Percentiles rank a stretch among this genome's conserved stretches.
These are phyloP conservation scores for Puya raimondii DNA, from an alignment of 176 grass and related monocot species.

Conservation along the genomic window DNA sequence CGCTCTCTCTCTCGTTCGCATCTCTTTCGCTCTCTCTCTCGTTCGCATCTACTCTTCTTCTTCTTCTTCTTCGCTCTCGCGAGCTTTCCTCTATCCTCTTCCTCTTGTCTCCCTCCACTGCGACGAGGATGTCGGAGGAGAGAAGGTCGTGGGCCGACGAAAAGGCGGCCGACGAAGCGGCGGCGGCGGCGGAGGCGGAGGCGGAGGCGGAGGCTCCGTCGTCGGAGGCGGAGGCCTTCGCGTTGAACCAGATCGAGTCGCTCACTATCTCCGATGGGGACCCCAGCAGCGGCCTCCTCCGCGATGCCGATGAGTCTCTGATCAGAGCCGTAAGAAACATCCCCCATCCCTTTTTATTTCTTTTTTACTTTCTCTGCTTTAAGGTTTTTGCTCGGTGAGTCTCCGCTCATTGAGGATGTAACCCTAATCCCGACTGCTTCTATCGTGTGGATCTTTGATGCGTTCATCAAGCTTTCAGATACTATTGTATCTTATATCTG, in stretches of 20 bases:
- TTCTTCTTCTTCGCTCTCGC: no score
- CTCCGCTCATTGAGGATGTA: not conserved
- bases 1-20: no score
- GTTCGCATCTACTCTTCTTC: no score
- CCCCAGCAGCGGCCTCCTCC: conserved; percentile 31
- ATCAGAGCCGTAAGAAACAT: conserved; percentile 57
- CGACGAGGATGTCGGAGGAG: conserved; percentile 26
- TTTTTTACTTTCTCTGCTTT: not conserved
- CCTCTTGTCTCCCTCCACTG: no score
- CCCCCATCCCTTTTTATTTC: not conserved
- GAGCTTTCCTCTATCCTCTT: no score
- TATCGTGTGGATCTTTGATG: not conserved
- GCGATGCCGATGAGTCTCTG: conserved; percentile 68
- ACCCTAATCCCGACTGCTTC: not conserved
- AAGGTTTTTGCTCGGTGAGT: not conserved
- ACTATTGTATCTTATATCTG: not conserved
- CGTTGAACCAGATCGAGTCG: conserved; percentile 65
- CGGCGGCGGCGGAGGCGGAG: conserved; percentile 7
- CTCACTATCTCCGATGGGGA: conserved; percentile 48
- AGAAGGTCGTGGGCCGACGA: conserved; percentile 78
- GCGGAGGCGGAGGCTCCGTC: no score
- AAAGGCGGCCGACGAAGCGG: conserved; percentile 62
- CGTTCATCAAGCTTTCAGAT: not conserved
- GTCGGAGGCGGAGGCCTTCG: not conserved
- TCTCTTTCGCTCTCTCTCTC: no score